phyloP scores from a whole-genome alignment of 2,329 filamentous ascomycete genomes.

The Gliomastix tumulicola region DNA sequence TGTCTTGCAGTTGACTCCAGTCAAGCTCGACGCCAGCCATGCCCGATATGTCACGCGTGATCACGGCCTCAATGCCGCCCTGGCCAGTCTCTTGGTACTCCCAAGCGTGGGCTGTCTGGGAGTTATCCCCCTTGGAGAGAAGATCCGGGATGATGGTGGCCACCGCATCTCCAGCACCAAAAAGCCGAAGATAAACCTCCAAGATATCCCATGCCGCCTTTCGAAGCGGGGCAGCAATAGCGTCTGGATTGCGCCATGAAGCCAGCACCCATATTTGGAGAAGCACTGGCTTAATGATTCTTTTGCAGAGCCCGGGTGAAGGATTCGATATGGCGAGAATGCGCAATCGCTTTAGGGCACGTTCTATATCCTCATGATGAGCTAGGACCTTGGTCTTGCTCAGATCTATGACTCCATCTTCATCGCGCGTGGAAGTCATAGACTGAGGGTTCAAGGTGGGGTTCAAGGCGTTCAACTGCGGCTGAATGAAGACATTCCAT shows the following conservation, averaged over 20 bases:
- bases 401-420: slow-evolving; percentile 37
- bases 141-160: slow-evolving; percentile 44
- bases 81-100: slow-evolving; percentile 36
- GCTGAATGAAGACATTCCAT: slow-evolving; percentile 55
- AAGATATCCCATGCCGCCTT: slow-evolving; percentile 42
- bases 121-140: slow-evolving; percentile 42
- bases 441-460: too few relatives aligned
- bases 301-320: slow-evolving; percentile 56
- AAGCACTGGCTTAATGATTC: slow-evolving; percentile 52
- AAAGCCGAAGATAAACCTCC: slow-evolving; percentile 49
- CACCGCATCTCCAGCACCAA: slow-evolving; percentile 42
- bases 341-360: slow-evolving; percentile 46
- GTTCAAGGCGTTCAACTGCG: slow-evolving; percentile 46
- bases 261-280: slow-evolving; percentile 58
- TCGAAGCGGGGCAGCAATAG: slow-evolving; percentile 29
- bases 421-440: too few relatives aligned
- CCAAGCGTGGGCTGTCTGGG: slow-evolving; percentile 36
- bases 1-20: slow-evolving; percentile 37
- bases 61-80: slow-evolving; percentile 45
- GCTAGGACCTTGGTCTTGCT: slow-evolving; percentile 36
- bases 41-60: slow-evolving; percentile 10
- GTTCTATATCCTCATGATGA: slow-evolving; percentile 34
- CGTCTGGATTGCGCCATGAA: slow-evolving; percentile 35
- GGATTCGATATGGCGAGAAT: slow-evolving; percentile 56
- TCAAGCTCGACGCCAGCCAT: slow-evolving; percentile 20